These are phyloP conservation scores for Tulasnella sp. DNA, from an alignment of 768 basidiomycete genomes.

Conservation along the genomic window DNA sequence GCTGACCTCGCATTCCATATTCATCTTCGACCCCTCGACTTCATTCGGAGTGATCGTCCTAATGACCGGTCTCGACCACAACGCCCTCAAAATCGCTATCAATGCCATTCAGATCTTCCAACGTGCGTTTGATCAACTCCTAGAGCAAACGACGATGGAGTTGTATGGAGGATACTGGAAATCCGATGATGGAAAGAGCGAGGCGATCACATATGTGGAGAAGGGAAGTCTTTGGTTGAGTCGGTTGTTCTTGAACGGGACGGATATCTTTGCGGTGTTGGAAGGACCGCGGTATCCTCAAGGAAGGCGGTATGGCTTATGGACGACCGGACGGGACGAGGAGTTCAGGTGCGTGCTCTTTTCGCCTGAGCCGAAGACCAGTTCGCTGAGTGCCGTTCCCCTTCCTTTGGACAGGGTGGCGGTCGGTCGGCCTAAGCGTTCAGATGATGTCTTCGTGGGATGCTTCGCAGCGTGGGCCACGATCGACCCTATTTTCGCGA, in stretches of 20 bases:
- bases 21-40: slow-evolving; percentile 37
- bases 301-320: slow-evolving; percentile 32
- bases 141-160: slow-evolving; percentile 22
- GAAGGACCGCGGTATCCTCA: slow-evolving; percentile 26
- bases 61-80: too few species aligned
- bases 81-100: slow-evolving; percentile 35
- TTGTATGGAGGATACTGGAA: slow-evolving; percentile 37
- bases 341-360: slow-evolving; percentile 37
- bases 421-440: background rate
- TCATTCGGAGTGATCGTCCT: too few species aligned
- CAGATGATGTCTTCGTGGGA: background rate
- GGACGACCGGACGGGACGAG: slow-evolving; percentile 35
- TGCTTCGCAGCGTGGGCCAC: background rate
- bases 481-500: slow-evolving; percentile 6
- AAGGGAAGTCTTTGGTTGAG: slow-evolving; percentile 35
- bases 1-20: too few species aligned
- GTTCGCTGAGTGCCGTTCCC: background rate
- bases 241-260: slow-evolving; percentile 31
- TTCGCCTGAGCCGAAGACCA: background rate
- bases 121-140: slow-evolving; percentile 34
- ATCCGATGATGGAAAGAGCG: slow-evolving; percentile 23
- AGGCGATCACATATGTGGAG: slow-evolving; percentile 28
- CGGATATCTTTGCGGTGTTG: slow-evolving; percentile 33
- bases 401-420: background rate
- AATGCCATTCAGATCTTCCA: slow-evolving; percentile 36